These are phyloP conservation scores for Aureobasidium sp. DNA, from an alignment of 2,329 filamentous ascomycete genomes.

Conservation along the genomic window DNA sequence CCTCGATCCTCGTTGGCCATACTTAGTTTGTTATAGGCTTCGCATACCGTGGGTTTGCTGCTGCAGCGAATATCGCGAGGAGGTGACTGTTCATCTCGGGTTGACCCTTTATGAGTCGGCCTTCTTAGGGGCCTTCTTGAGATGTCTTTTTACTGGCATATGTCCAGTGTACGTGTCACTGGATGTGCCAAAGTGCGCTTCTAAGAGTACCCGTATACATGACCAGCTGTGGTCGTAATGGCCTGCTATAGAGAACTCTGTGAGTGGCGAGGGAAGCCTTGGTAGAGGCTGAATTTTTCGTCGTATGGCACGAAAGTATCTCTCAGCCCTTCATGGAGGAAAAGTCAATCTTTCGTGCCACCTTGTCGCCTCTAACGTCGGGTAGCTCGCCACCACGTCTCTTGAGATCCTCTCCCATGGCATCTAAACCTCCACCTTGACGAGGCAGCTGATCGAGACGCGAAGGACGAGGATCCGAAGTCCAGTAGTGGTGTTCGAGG, in stretches of 20 bases:
- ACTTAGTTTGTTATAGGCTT: too few species aligned
- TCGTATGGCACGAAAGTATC: background rate
- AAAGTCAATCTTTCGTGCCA: slow-evolving; percentile 78
- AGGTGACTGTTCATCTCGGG: background rate
- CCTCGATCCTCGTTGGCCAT: too few species aligned
- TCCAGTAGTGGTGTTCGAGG: slow-evolving; percentile 81
- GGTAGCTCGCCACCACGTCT: slow-evolving; percentile 64
- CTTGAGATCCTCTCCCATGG: slow-evolving; percentile 75
- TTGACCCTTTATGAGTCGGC: too few species aligned
- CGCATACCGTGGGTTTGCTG: too few species aligned
- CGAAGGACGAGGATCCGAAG: slow-evolving; percentile 71
- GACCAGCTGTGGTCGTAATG: background rate
- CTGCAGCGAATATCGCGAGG: background rate
- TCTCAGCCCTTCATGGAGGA: slow-evolving; percentile 37
- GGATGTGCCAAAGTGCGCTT: too few species aligned
- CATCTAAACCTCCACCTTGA: slow-evolving; percentile 63
- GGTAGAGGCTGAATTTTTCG: background rate
- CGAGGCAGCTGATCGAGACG: slow-evolving; percentile 71
- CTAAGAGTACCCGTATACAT: background rate
- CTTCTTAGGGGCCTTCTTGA: too few species aligned
- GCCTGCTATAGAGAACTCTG: background rate
- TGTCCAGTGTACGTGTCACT: too few species aligned
- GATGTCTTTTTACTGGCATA: too few species aligned
- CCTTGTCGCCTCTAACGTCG: slow-evolving; percentile 58
- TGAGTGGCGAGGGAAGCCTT: background rate